Conservation (phyloP, 2,329 filamentous ascomycete species). For the Aureobasidium subglaciale region DNA sequence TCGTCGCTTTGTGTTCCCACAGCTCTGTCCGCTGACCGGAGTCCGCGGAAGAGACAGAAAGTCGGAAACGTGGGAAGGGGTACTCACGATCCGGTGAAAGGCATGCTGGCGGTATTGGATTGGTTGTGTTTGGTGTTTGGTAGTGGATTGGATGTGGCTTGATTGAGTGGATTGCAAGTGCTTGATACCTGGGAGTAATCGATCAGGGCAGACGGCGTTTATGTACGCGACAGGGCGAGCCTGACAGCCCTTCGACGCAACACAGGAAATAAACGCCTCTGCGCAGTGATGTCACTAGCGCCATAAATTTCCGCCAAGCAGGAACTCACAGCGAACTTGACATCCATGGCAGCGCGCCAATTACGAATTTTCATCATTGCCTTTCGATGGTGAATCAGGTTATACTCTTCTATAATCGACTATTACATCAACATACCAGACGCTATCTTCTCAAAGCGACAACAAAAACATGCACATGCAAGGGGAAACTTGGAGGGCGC, state of each 20-base stretch:
- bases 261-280: slow-evolving; percentile 8
- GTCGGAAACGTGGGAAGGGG: not conserved
- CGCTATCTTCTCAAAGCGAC: not conserved
- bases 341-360: not conserved
- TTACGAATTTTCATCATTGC: not conserved
- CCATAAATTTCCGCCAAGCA: not conserved
- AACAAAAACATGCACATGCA: slow-evolving; percentile 4
- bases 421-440: not conserved
- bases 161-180: not conserved
- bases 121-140: not conserved
- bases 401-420: not conserved
- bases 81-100: slow-evolving; percentile 53
- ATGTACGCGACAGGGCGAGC: not conserved
- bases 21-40: slow-evolving; percentile 13
- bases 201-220: slow-evolving; percentile 3
- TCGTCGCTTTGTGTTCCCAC: slow-evolving; percentile 16
- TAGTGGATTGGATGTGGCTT: not conserved
- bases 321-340: not conserved
- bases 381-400: not conserved
- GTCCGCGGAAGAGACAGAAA: slow-evolving; percentile 13
- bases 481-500: not conserved
- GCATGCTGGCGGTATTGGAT: slow-evolving; percentile 39
- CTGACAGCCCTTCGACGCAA: not conserved
- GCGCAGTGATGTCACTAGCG: not conserved
- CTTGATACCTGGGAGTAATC: not conserved